Base-by-base conservation (phyloP, 306 rosid genomes). In the Trifolium pratense region DNA sequence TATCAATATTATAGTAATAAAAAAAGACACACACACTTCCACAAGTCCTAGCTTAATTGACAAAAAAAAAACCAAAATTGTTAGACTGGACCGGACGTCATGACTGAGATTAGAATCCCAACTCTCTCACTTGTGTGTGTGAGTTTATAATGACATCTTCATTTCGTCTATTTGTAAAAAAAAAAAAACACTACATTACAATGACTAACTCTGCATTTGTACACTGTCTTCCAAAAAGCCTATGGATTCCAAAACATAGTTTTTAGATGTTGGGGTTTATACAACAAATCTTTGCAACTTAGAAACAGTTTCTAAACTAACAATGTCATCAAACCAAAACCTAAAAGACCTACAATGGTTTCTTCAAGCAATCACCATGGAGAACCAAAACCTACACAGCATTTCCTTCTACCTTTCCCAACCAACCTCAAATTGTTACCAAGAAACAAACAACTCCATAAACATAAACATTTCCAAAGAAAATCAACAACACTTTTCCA, bases 331-430 rank as follows among this genome's bases (percentile, higher is more conserved):
- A 77, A 80, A 72, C 77, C 89, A 84, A 72, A 84, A 82, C 83
- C 73, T 82, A 42, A 79, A 65, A 73, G 89, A 87, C 34, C 87
- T 91, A 61, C 86, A 90, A 66, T 84, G 88, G 96, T 74, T 78
- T 80, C 78, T 86, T 8, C 82, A 80, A 70, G 79, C 84, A 57
- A 78, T 91, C 75, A 75, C 71, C 64, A 87, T 87, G 1, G 87
- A 88, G 51, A 29, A 60, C 75, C 82, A 81, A 57, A 80, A 58
- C 52, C 82, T 92, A 0, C 90, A 94, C 61, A 87, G 78, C 82
- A 66, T 94, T 62, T 89, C 97, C 84, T 91, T 94, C 79, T 82
- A 86, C 90, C 96, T 89, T 32, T 89, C 88, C 34, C 97, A 94
- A 21, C 75, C 89, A 81, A 46, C 86, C 76, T 88, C 97, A 29